Conservation (phyloP, 305 asterid species). For the Fraxinus latifolia region DNA sequence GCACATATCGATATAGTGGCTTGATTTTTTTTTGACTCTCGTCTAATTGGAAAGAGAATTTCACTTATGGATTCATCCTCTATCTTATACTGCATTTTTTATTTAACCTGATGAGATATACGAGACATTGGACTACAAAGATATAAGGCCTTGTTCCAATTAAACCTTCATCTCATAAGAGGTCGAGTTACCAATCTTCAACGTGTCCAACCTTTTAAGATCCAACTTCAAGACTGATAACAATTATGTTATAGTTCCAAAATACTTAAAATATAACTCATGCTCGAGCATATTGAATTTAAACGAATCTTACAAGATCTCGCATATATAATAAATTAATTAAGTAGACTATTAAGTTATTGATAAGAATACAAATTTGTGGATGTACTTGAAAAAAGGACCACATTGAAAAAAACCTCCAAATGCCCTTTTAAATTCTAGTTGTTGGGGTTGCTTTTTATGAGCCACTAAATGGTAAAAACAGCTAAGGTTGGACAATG, state of each 20-base stretch:
- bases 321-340: background rate
- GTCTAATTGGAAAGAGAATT: too few species aligned
- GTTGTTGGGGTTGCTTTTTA: slow-evolving; percentile 39
- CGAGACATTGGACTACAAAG: too few species aligned
- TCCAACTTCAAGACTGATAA: background rate
- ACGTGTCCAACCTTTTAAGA: background rate
- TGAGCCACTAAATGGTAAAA: slow-evolving; percentile 36
- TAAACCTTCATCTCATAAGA: too few species aligned
- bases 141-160: background rate
- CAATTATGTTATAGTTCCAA: background rate
- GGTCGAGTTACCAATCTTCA: background rate
- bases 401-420: slow-evolving; percentile 26
- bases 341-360: background rate
- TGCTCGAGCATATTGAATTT: background rate
- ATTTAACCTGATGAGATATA: too few species aligned
- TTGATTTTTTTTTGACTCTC: background rate
- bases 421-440: slow-evolving; percentile 15
- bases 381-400: slow-evolving; percentile 7
- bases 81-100: too few species aligned
- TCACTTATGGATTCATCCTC: too few species aligned
- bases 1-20: background rate
- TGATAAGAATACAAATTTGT: slow-evolving; percentile 1
- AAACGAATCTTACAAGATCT: background rate
- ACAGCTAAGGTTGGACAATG: slow-evolving; percentile 43
- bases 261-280: background rate